Conservation (phyloP, 768 basidiomycete genomes). For the Podaxis carcinomalis region DNA sequence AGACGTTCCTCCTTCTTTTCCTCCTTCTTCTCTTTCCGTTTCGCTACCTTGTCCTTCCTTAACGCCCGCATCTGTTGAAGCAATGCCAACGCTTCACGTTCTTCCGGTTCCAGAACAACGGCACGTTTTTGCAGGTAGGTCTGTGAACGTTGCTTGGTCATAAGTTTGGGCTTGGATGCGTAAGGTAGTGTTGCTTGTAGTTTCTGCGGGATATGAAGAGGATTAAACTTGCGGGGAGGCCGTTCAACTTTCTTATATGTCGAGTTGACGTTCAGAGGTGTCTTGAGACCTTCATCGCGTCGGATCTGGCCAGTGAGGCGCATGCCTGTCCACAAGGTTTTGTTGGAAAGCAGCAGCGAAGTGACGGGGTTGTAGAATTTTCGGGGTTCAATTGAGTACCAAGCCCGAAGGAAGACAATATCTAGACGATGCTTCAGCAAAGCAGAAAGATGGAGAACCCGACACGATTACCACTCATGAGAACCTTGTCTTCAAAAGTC, state of each 20-base stretch:
- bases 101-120: slow-evolving; percentile 92
- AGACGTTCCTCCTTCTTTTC: slow-evolving; percentile 63
- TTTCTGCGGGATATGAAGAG: slow-evolving; percentile 82
- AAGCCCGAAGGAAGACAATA: slow-evolving; percentile 91
- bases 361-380: slow-evolving; percentile 97
- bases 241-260: slow-evolving; percentile 84
- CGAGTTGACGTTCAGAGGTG: slow-evolving; percentile 79
- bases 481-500: slow-evolving; percentile 96
- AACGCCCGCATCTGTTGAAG: slow-evolving; percentile 93
- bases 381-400: slow-evolving; percentile 94
- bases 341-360: slow-evolving; percentile 80
- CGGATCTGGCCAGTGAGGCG: slow-evolving; percentile 91
- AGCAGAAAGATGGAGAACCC: background rate
- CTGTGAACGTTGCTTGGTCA: slow-evolving; percentile 63
- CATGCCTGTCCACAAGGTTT: slow-evolving; percentile 89
- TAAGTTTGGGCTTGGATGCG: slow-evolving; percentile 85
- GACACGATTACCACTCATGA: slow-evolving; percentile 79
- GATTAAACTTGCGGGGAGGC: slow-evolving; percentile 81
- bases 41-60: slow-evolving; percentile 79
- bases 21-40: slow-evolving; percentile 83
- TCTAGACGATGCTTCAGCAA: slow-evolving; percentile 41
- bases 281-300: slow-evolving; percentile 78
- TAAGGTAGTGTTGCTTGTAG: slow-evolving; percentile 91
- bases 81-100: slow-evolving; percentile 86
- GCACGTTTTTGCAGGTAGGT: slow-evolving; percentile 96